Base-by-base conservation (phyloP, 2,329 filamentous ascomycete species). In the Lecanicillium sp. region DNA sequence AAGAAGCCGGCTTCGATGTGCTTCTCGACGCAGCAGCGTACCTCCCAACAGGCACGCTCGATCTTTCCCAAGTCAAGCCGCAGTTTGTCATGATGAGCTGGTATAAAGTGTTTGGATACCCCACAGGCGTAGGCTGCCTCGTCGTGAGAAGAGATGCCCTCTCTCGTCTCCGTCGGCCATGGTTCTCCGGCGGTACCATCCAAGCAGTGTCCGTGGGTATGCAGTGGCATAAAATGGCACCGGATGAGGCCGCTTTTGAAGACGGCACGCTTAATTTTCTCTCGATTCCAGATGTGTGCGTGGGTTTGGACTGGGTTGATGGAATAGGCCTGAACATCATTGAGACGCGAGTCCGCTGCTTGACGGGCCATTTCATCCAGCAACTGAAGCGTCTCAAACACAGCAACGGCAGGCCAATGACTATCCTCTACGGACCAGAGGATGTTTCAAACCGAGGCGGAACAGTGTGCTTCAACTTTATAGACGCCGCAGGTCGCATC, bases 21-120 rank as follows among this genome's bases (percentile, higher is more conserved):
- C 49, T 64, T 7, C 52, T 65, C 3, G 63, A 65, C 38, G 58
- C 58, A 0, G 63, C 63, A 1, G 62, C 63, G 1, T 65, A 59
- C 41, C 43, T 66, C 2, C 60, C 63, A 2, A 65, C 62, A 3
- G 43, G 45, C 3, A 39, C 18, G 9, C 55, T 65, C 2, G 59
- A 65, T 41, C 47, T 65, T 5, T 51, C 52, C 1, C 17, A 17
- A 5, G 37, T 58, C 20, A 54, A 58, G 33, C 61, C 62, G 4
- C 60, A 65, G 19, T 65, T 64, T 45, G 48, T 64, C 5, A 53
- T 55, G 5, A 42, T 61, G 15, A 62, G 58, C 45, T 65, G 59
- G 58, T 66, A 66, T 49, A 66, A 65, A 42, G 42, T 65, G 8
- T 64, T 66, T 40, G 62, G 63, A 1, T 62, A 57, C 38, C 63